A percentile compares a stretch with the other conserved stretches of the same genome.
phyloP scores from a whole-genome alignment of 2,329 filamentous ascomycete species.

The Ascochyta rabiei region DNA sequence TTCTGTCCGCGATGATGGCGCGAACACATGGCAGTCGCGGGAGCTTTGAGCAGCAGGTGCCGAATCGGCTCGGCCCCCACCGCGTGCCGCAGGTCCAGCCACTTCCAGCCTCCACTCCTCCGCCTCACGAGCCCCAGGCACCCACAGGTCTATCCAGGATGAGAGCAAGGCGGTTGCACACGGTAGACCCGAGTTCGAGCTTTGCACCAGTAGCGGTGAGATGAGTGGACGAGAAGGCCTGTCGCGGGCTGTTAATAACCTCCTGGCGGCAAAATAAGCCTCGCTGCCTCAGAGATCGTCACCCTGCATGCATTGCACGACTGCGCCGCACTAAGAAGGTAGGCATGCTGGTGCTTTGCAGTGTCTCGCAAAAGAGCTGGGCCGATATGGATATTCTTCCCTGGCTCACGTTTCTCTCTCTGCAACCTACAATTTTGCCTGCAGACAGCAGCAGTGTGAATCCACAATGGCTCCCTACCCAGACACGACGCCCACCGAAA shows the following conservation, averaged over 20 bases:
- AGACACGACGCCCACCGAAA: constrained; percentile 2
- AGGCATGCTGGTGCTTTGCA: constrained; percentile 8
- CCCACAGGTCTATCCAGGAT: constrained; percentile 2
- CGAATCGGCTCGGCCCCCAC: constrained; percentile 3
- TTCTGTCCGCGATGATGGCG: neutral
- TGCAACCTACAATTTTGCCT: neutral
- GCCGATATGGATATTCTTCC: neutral
- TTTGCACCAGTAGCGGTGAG: constrained; percentile 9
- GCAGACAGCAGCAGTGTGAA: neutral
- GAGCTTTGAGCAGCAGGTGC: constrained; percentile 2
- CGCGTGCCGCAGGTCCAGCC: constrained; percentile 8
- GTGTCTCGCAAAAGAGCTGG: constrained; percentile 5
- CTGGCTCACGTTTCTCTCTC: neutral
- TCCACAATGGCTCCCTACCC: constrained; percentile 12
- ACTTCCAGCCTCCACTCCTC: constrained; percentile 4
- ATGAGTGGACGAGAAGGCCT: constrained; percentile 11
- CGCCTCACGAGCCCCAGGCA: constrained; percentile 10
- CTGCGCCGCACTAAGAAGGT: constrained; percentile 17
- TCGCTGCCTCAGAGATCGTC: constrained; percentile 17
- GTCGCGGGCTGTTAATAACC: constrained; percentile 16
- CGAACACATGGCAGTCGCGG: neutral
- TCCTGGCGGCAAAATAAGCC: constrained; percentile 20
- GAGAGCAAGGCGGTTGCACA: constrained; percentile 4
- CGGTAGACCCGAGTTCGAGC: constrained; percentile 5
- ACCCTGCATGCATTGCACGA: constrained; percentile 14